Evolutionary conservation across 306 rosid genomes (phyloP).

Genomic region (barrel medic (Medicago truncatula)): DNA sequence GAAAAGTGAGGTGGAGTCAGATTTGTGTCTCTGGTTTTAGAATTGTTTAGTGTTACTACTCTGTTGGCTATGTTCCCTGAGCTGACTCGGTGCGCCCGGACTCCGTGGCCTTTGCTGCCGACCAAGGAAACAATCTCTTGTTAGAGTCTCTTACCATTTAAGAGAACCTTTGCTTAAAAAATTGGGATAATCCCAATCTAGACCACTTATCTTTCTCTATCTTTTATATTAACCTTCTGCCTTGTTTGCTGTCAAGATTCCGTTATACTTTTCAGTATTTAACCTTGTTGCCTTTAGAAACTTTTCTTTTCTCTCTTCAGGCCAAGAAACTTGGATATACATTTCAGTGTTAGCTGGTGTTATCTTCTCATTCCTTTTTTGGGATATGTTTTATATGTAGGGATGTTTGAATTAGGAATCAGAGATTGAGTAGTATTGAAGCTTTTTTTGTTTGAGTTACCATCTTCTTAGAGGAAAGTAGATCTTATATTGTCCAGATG

Average conservation of each 20-base stretch:
- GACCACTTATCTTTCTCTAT: constrained; percentile 52
- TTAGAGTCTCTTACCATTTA: constrained; percentile 78
- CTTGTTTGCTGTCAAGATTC: constrained; percentile 85
- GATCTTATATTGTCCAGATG: constrained; percentile 71
- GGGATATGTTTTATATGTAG: constrained; percentile 28
- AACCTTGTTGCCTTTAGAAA: constrained; percentile 51
- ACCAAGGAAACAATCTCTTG: constrained; percentile 93
- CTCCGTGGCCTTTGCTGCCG: constrained; percentile 98
- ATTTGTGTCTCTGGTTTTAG: constrained; percentile 74
- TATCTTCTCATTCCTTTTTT: constrained; percentile 45
- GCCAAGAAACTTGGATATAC: constrained; percentile 55
- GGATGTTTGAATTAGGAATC: constrained; percentile 45
- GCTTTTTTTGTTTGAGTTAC: constrained; percentile 23
- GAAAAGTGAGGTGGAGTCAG: constrained; percentile 89
- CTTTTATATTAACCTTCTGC: constrained; percentile 67
- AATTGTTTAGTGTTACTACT: constrained; percentile 71
- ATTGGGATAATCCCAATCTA: constrained; percentile 51
- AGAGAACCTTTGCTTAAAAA: constrained; percentile 72
- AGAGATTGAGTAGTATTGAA: constrained; percentile 50
- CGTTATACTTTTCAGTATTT: constrained; percentile 49
- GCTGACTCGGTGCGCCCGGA: constrained; percentile 80
- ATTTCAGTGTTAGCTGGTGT: constrained; percentile 44
- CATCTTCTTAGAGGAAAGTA: constrained; percentile 42
- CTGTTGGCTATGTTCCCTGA: constrained; percentile 87
- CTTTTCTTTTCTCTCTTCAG: constrained; percentile 62